These are phyloP conservation scores for Ustilago tritici DNA, from an alignment of 1,284 basidiomycete species.

Conservation along the genomic window DNA sequence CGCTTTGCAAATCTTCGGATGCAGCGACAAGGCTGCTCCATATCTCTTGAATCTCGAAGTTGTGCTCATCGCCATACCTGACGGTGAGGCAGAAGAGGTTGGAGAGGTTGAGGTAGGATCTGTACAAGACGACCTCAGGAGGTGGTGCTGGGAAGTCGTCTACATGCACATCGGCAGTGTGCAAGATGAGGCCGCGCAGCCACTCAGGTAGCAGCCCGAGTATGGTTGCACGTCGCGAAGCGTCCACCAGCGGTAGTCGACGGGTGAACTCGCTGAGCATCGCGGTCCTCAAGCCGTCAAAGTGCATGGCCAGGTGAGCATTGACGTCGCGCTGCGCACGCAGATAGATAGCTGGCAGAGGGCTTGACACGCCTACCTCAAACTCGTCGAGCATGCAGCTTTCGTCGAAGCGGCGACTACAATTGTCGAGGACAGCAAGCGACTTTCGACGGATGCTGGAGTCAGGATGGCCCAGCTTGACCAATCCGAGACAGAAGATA, in stretches of 20 bases:
- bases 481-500: constrained; percentile 82
- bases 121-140: constrained; percentile 45
- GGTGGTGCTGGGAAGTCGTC: constrained; percentile 34
- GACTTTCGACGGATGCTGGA: constrained; percentile 79
- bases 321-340: constrained; percentile 83
- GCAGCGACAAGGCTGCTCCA: constrained; percentile 80
- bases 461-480: constrained; percentile 84
- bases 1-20: constrained; percentile 74
- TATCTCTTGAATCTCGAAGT: constrained; percentile 84
- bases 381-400: constrained; percentile 70
- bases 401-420: constrained; percentile 66
- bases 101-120: constrained; percentile 74
- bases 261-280: constrained; percentile 81
- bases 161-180: constrained; percentile 25
- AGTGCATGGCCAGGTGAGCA: constrained; percentile 82
- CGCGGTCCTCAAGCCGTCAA: constrained; percentile 77
- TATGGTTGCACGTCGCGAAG: constrained; percentile 49
- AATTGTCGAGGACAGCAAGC: constrained; percentile 82
- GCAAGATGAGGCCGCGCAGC: constrained; percentile 54
- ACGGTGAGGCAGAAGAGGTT: constrained; percentile 87
- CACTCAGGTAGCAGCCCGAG: constrained; percentile 61
- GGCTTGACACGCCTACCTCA: constrained; percentile 82
- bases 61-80: constrained; percentile 80
- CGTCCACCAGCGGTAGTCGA: constrained; percentile 77
- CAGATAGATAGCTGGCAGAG: constrained; percentile 80